These are phyloP conservation scores for Pestalotiopsis sp. DNA, from an alignment of 2,329 filamentous ascomycete species.

Conservation along the genomic window DNA sequence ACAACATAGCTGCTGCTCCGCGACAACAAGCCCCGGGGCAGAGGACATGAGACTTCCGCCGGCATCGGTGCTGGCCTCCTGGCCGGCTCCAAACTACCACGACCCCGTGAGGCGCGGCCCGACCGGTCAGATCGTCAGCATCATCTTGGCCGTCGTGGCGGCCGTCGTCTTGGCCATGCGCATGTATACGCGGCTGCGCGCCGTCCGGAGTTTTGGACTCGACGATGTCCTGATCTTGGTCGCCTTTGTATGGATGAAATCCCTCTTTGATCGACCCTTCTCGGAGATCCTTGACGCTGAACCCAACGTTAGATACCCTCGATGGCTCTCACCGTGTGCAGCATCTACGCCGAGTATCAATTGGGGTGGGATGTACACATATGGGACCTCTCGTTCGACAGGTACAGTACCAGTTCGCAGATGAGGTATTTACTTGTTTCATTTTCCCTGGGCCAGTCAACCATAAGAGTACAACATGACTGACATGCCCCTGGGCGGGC, in stretches of 20 bases:
- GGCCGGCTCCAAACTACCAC: conserved; percentile 35
- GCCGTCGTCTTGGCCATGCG: conserved; percentile 35
- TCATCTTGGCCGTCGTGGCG: conserved; percentile 29
- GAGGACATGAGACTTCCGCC: conserved; percentile 28
- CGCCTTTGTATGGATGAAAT: conserved; percentile 6
- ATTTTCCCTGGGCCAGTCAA: background rate
- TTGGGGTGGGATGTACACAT: conserved; percentile 31
- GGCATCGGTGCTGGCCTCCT: conserved; percentile 24
- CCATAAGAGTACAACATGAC: background rate
- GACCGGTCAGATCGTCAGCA: conserved; percentile 27
- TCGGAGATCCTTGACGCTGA: background rate
- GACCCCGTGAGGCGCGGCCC: conserved; percentile 35
- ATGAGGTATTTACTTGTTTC: background rate
- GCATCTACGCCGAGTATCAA: conserved; percentile 23
- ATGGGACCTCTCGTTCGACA: conserved; percentile 17
- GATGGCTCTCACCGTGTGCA: conserved; percentile 25
- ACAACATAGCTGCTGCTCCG: background rate
- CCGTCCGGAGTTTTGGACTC: conserved; percentile 37
- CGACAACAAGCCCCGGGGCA: background rate
- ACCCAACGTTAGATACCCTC: conserved; percentile 21
- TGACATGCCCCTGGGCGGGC: background rate
- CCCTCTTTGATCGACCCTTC: background rate
- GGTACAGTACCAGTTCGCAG: background rate
- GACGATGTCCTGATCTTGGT: conserved; percentile 18
- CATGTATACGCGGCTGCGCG: conserved; percentile 35